Evolutionary conservation across 2,329 filamentous ascomycete genomes (phyloP), one percentile per base, ranked within the genome.

Genomic region (Helminthosporium solani): DNA sequence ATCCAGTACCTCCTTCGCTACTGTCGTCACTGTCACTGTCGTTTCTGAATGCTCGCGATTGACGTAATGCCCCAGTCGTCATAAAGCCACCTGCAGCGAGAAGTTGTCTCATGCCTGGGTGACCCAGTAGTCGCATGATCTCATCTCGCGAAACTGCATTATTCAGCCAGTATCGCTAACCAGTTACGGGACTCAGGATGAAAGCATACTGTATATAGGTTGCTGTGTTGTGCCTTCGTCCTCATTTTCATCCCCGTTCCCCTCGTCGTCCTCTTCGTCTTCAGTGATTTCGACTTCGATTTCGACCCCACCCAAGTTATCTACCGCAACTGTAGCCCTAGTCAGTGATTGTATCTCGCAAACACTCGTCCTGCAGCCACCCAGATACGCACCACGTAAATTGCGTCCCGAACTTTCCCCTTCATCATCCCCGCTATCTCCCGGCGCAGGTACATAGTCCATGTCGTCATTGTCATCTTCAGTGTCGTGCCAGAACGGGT

Each of bases 81-180:
- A 60, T 61, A 41, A 41, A 33, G 16, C 37, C 47, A 3, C 67
- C 66, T 2, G 59, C 50, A 48, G 67, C 63, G 20, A 83, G 75
- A 33, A 83, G 73, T 25, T 76, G 75, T 42, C 76, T 75, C 5
- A 84, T 66, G 27, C 79, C 78, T 42, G 73, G 71, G 27, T 77
- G 70, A 7, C 77, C 75, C n/a, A 84, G 71, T 16, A 83, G 59
- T 52, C 78, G 77, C 50, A 82, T 69, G 38, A 83, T 71, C 50
- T 80, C 75, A 27, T 75, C 70, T 44, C 74, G 73, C 21, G 72
- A 75, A 53, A 77, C 74, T 72, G 62, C 57, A 40, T 57, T 49
- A 18, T 42, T 53, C 40, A 52, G 36, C 34, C 33, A 23, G 31
- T 27, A 33, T 7, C 33, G 12, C 28, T 23, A 27, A 31, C 31